Conservation (phyloP, 371 early-diverging fungal genomes). For the Blyttiomyces sp. region DNA sequence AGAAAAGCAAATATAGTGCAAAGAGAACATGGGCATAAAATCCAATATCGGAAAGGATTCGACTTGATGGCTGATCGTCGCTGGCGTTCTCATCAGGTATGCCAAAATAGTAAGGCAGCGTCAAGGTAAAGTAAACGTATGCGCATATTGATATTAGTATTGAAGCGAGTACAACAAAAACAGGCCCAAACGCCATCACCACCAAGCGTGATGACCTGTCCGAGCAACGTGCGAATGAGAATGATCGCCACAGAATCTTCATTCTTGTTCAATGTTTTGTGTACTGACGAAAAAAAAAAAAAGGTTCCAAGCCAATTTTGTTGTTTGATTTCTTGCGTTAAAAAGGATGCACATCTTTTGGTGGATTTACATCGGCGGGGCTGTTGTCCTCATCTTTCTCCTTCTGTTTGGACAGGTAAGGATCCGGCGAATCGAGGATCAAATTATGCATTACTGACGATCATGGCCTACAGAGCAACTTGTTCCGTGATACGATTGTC, state of each 20-base stretch:
- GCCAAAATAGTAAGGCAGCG: neutral
- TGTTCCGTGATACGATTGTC: slow-evolving; percentile 18
- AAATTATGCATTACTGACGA: neutral
- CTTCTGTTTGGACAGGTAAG: slow-evolving; percentile 31
- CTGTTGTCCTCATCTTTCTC: slow-evolving; percentile 13
- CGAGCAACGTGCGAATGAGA: no score
- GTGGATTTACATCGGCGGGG: no score
- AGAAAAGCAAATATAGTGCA: neutral
- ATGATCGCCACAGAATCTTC: no score
- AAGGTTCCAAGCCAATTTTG: no score
- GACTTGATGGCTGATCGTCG: neutral
- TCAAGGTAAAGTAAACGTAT: neutral
- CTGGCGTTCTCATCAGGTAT: no score
- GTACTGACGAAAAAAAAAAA: no score
- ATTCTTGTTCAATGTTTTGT: no score
- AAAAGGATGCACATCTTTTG: no score
- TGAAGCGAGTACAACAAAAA: neutral
- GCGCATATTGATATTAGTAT: neutral
- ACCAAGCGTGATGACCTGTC: no score
- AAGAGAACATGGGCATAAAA: neutral
- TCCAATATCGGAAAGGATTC: neutral
- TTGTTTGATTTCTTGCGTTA: no score
- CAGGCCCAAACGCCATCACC: no score
- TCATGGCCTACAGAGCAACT: slow-evolving; percentile 7
- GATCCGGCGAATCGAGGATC: neutral